These are phyloP conservation scores for Trichosporon asahii DNA, from an alignment of 1,284 basidiomycete species.

Conservation along the genomic window DNA sequence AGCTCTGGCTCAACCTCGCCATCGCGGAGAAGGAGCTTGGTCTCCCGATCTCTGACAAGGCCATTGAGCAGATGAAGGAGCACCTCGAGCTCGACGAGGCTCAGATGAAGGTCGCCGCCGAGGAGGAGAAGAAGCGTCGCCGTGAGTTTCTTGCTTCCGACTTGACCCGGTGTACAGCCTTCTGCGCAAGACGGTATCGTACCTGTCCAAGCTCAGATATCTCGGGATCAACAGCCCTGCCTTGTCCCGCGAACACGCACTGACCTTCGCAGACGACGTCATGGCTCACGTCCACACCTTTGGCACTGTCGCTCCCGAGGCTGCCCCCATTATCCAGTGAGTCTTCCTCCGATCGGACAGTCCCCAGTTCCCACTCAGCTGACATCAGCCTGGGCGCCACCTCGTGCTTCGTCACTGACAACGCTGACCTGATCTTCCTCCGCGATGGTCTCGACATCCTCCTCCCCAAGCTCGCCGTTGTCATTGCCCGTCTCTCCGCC, in stretches of 20 bases:
- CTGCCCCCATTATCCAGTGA: conserved; percentile 95
- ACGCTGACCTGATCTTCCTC: conserved; percentile 96
- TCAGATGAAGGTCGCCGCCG: conserved; percentile 87
- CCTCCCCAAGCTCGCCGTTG: conserved; percentile 78
- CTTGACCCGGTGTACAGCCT: neutral
- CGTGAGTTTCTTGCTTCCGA: conserved; percentile 51
- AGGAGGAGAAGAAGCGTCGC: conserved; percentile 94
- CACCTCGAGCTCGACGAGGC: conserved; percentile 85
- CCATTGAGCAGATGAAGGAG: conserved; percentile 88
- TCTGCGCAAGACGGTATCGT: neutral
- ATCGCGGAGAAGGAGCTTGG: conserved; percentile 96
- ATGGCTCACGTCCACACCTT: conserved; percentile 99
- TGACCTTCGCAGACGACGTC: conserved; percentile 65
- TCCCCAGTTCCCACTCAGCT: neutral
- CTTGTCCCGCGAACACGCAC: neutral
- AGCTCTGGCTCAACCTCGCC: conserved; percentile 94
- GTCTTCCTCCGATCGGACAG: conserved; percentile 35
- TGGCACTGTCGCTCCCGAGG: conserved; percentile 86
- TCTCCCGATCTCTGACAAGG: conserved; percentile 80
- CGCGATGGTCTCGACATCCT: conserved; percentile 81
- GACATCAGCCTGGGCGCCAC: conserved; percentile 78
- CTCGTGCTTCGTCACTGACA: conserved; percentile 98
- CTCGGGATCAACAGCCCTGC: neutral
- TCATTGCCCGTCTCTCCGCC: conserved; percentile 79
- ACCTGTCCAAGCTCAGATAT: neutral